These are phyloP conservation scores for Populus tremula DNA, from an alignment of 345 rosid genomes.

Conservation along the genomic window DNA sequence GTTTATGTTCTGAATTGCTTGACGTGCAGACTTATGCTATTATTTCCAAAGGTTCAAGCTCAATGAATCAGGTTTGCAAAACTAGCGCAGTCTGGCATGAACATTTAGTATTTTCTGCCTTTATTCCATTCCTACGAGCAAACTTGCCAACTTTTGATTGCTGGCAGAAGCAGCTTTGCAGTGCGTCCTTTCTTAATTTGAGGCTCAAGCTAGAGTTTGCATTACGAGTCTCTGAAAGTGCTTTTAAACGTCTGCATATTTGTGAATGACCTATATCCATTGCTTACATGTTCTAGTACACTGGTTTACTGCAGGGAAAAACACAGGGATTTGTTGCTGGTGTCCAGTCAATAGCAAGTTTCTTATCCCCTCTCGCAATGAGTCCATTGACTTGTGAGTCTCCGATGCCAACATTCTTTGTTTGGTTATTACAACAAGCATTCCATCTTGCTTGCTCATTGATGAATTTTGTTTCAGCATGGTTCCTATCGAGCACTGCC, in stretches of 20 bases:
- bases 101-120: background rate
- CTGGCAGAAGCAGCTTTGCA: background rate
- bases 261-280: background rate
- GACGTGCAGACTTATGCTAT: constrained; percentile 47
- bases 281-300: background rate
- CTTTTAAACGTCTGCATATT: background rate
- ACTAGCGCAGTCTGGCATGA: background rate
- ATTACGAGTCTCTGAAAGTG: background rate
- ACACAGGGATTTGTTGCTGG: constrained; percentile 55
- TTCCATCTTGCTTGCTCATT: background rate
- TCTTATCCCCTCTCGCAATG: constrained; percentile 48
- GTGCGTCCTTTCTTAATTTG: background rate
- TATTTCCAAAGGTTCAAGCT: constrained; percentile 53
- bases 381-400: constrained; percentile 55
- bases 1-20: constrained; percentile 1
- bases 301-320: constrained; percentile 38
- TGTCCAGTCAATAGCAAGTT: constrained; percentile 43
- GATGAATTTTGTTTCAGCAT: constrained; percentile 32
- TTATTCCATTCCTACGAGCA: background rate
- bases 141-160: background rate
- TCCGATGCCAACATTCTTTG: background rate
- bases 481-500: constrained; percentile 43
- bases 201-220: background rate
- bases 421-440: background rate
- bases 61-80: constrained; percentile 40